Evolutionary conservation across 768 basidiomycete species (phyloP), one percentile per base, ranked within the genome.

Genomic region (Phylloporus rhodoxanthus): DNA sequence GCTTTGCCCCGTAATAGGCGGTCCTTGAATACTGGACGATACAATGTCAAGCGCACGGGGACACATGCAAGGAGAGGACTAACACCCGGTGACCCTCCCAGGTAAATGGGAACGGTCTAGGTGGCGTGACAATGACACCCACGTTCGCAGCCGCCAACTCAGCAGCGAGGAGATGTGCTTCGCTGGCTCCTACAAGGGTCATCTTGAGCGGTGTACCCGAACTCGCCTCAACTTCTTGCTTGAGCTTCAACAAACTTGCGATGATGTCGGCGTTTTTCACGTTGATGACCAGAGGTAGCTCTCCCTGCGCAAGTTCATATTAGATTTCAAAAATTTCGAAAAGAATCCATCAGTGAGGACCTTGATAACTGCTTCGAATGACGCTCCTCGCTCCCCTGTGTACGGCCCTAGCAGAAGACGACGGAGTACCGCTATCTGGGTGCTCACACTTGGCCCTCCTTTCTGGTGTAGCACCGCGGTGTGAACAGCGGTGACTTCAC

Each of bases 261-360:
- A 92, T 91, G 45, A 84, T 73, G 63, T 92, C 90, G 8, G 86
- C 87, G 57, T 75, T 86, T 50, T 84, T 72, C 13, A 81, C 82
- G 2, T 77, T 68, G 17, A 91, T 65, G 2, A 90, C 85, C 15
- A 93, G 69, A 0, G 85, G 79, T 0, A 84, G 61, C 17, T 68
- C 53, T 11, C 86, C 84, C 76, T 85, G 48, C 5, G 26, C 42
- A 21, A 42, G 11, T 23, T 23, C 21, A 6, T 13, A 23, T 55
- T 26, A 58, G 55, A 57, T 48, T n/a, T 57, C 25, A 15, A 43
- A 20, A 6, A 2, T 17, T 13, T 7, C 26, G 13, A 1, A 15
- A 1, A 14, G 15, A 33, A 34, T 14, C 13, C 2, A 21, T 4
- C 10, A 33, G 68, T 63, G 2, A 43, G 40, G 13, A 75, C 75